Conservation (phyloP, 768 basidiomycete genomes). For the Dentipellis sp. region DNA sequence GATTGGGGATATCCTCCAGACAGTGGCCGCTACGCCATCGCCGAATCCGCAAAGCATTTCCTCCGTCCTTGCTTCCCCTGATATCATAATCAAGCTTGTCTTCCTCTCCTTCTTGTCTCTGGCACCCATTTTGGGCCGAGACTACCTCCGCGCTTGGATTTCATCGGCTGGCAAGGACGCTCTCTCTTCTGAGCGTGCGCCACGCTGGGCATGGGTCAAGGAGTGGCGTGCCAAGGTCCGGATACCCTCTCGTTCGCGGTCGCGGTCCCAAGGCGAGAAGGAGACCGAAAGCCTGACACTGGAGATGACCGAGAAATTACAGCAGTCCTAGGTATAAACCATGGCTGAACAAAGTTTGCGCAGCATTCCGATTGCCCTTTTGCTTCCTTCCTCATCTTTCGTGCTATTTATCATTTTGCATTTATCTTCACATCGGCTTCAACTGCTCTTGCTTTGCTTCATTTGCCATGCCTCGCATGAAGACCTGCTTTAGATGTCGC, state of each 20-base stretch:
- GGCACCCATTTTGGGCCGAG: constrained; percentile 76
- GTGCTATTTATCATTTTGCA: constrained; percentile 8
- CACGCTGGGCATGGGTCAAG: constrained; percentile 56
- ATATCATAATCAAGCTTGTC: constrained; percentile 75
- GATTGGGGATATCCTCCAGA: constrained; percentile 85
- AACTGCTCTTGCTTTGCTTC: background rate
- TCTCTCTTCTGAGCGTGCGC: constrained; percentile 29
- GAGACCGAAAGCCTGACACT: constrained; percentile 4
- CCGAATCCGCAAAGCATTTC: constrained; percentile 73
- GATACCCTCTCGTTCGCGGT: constrained; percentile 40
- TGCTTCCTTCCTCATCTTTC: background rate
- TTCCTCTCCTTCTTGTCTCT: constrained; percentile 78
- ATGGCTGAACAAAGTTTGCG: background rate
- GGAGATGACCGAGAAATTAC: constrained; percentile 6
- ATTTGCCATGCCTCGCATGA: background rate
- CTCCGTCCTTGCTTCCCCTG: constrained; percentile 74
- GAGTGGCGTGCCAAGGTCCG: constrained; percentile 59
- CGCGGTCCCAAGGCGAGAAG: constrained; percentile 20
- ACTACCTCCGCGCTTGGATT: constrained; percentile 52
- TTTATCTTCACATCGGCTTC: background rate
- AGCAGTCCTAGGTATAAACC: background rate
- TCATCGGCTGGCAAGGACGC: constrained; percentile 3
- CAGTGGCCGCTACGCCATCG: constrained; percentile 64
- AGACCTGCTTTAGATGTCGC: background rate
- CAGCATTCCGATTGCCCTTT: background rate